Base-by-base conservation (phyloP, 169 alveolate species). In the Cryptosporidium ubiquitum region DNA sequence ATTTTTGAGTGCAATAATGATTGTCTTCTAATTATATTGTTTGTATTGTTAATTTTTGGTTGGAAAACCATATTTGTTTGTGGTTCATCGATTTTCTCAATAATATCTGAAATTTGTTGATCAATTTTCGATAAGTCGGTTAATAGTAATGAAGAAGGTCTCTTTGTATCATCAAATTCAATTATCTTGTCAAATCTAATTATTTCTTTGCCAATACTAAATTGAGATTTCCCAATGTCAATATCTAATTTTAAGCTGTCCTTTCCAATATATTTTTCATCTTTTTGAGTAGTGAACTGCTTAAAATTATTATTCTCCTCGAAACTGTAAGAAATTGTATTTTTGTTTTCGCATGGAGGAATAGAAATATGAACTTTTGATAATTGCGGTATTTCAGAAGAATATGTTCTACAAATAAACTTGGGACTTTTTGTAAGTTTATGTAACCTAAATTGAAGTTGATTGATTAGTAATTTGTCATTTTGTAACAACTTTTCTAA, bases 91-190 rank as follows among this genome's bases (percentile, higher is more conserved):
- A 35, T 52, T 33, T 57, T 12, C 10, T 57, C 37, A 20, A 79
- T 79, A 40, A 64, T 79, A 14, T 42, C 35, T 39, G 89, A 61
- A 64, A 79, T 68, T 0, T 61, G 40, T 10, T 49, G 6, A 31
- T 64, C 35, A n/a, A 79, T 79, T 26, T 2, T 61, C n/a, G 73
- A 58, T 40, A 79, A 33, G 23, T 79, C 79, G 12, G 89, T 79
- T 42, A 79, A 14, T 37, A 79, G 39, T 61, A 79, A 31, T 29
- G 79, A 35, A 20, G 89, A 61, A 29, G 89, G 89, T 20, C 89
- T 58, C 29, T 64, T 79, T n/a, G 89, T 60, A 7, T 79, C 89
- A 44, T 79, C 89, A 61, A 79, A 79, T 29, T 79, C 75, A 29
- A 79, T 64, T 26, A 79, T 39, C 52, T 79, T 79, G 16, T 79